phyloP scores from a whole-genome alignment of 2,329 filamentous ascomycete genomes.

The Penicillium digitatum region DNA sequence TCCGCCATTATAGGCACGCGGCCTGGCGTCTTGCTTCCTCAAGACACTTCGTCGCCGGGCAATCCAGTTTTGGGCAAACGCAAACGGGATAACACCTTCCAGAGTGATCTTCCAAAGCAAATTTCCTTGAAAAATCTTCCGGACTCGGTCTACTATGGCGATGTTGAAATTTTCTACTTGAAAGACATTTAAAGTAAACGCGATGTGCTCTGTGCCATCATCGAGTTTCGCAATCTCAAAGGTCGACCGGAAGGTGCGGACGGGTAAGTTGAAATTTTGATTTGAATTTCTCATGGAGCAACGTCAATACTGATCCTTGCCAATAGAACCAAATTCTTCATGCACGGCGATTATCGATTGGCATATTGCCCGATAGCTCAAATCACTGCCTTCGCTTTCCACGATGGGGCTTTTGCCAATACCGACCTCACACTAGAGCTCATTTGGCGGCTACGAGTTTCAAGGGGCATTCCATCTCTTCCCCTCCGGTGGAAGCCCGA shows the following conservation, averaged over 20 bases:
- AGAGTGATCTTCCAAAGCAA: slow-evolving; percentile 25
- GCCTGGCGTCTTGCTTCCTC: slow-evolving; percentile 22
- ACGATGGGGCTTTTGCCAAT: slow-evolving; percentile 25
- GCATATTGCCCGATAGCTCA: slow-evolving; percentile 27
- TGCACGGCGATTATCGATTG: slow-evolving; percentile 28
- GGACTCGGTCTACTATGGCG: slow-evolving; percentile 21
- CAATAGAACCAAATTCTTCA: slow-evolving; percentile 29
- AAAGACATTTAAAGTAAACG: slow-evolving; percentile 17
- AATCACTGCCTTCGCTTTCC: slow-evolving; percentile 26
- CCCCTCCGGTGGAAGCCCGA: slow-evolving; percentile 22
- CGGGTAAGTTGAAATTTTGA: slow-evolving; percentile 19
- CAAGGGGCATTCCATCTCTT: slow-evolving; percentile 17
- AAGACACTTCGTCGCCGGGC: slow-evolving; percentile 13
- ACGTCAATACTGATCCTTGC: slow-evolving; percentile 7
- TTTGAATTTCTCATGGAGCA: background rate
- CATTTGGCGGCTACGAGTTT: slow-evolving; percentile 25
- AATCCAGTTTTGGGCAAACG: slow-evolving; percentile 14
- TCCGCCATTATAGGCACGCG: slow-evolving; percentile 25
- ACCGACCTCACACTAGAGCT: slow-evolving; percentile 23
- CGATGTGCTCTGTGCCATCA: slow-evolving; percentile 26
- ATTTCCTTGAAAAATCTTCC: slow-evolving; percentile 19
- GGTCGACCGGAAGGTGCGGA: slow-evolving; percentile 25
- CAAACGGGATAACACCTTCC: slow-evolving; percentile 13
- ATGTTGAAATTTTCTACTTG: slow-evolving; percentile 28
- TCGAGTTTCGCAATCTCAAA: slow-evolving; percentile 29